These are phyloP conservation scores for Plenodomus tracheiphilus DNA, from an alignment of 2,329 filamentous ascomycete species.

Conservation along the genomic window DNA sequence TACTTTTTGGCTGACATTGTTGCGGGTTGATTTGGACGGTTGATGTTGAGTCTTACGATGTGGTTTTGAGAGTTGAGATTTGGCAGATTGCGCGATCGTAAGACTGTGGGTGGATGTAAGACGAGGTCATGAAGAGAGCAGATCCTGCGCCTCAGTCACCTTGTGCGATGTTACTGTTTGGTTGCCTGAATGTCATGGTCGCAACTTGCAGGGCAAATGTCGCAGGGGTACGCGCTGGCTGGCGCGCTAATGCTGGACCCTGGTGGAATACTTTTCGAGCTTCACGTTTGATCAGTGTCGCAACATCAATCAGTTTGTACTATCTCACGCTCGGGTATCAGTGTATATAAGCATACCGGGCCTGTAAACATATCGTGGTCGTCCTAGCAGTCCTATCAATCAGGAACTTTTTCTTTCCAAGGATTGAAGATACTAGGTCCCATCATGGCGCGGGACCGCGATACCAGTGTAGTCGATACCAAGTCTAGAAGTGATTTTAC, in stretches of 20 bases:
- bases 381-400: too few species aligned
- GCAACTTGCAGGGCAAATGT: neutral
- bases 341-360: too few species aligned
- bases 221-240: constrained; percentile 10
- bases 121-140: neutral
- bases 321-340: too few species aligned
- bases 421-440: too few species aligned
- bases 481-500: constrained; percentile 1
- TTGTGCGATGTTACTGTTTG: too few species aligned
- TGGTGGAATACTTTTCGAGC: constrained; percentile 1
- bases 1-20: constrained; percentile 9
- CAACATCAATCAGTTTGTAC: neutral
- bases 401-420: too few species aligned
- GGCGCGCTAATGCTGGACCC: constrained; percentile 21
- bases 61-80: neutral
- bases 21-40: too few species aligned
- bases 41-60: too few species aligned
- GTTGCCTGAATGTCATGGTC: neutral
- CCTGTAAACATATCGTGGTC: too few species aligned
- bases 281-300: neutral
- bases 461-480: constrained; percentile 5
- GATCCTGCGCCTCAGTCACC: neutral
- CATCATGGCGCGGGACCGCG: constrained; percentile 1
- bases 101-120: neutral
- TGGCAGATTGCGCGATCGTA: neutral